Conservation (phyloP, 1,139 yeast species). For the Debaryomyces singareniensis region DNA sequence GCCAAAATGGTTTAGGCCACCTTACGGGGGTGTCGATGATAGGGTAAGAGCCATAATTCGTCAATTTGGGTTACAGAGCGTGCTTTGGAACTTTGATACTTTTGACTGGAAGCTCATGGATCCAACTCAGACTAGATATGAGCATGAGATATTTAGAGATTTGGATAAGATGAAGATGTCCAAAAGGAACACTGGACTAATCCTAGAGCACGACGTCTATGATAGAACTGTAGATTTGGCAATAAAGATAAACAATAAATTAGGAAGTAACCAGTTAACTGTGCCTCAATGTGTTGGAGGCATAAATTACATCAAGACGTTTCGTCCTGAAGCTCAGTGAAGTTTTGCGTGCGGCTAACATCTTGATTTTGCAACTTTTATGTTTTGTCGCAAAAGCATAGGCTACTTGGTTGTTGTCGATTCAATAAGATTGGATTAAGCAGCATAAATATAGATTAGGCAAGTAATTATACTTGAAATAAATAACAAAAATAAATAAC, state of each 20-base stretch:
- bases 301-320: conserved; percentile 33
- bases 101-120: conserved; percentile 79
- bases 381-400: no score
- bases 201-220: conserved; percentile 80
- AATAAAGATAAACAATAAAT: conserved; percentile 44
- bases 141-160: conserved; percentile 47
- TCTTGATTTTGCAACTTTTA: no score
- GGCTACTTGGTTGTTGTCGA: no score
- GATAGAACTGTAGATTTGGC: conserved; percentile 65
- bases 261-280: conserved; percentile 58
- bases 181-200: conserved; percentile 48
- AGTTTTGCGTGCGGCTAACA: no score
- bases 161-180: conserved; percentile 44
- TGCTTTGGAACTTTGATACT: conserved; percentile 87
- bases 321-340: conserved; percentile 7
- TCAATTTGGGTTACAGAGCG: conserved; percentile 83
- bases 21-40: conserved; percentile 90
- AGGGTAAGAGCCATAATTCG: conserved; percentile 73
- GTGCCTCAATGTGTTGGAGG: conserved; percentile 84
- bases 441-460: no score
- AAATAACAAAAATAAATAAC: no score
- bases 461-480: no score
- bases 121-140: conserved; percentile 27
- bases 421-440: no score
- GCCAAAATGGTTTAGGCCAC: conserved; percentile 96